Percentiles rank a stretch among this genome's conserved stretches.
Evolutionary conservation across 768 basidiomycete genomes (phyloP).

Genomic region (Ramaria sp.): DNA sequence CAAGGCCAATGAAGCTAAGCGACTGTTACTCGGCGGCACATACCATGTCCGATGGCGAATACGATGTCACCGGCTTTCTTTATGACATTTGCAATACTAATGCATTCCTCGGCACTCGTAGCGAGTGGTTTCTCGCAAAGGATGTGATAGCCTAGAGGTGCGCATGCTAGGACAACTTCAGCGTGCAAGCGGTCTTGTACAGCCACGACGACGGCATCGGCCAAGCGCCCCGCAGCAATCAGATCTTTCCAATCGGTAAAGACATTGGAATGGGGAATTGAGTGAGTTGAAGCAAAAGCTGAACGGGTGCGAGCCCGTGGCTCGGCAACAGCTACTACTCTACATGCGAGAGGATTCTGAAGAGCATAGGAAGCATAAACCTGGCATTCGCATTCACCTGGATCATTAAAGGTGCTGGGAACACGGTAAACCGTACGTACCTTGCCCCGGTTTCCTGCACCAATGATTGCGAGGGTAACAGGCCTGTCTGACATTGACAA

Average conservation of each 20-base stretch:
- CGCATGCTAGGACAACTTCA: slow-evolving; percentile 65
- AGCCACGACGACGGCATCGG: slow-evolving; percentile 72
- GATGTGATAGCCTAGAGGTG: slow-evolving; percentile 76
- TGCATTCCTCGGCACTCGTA: slow-evolving; percentile 57
- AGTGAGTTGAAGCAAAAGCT: slow-evolving; percentile 44
- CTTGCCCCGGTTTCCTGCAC: slow-evolving; percentile 76
- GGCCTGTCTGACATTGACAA: slow-evolving; percentile 18
- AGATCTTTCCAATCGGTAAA: slow-evolving; percentile 69
- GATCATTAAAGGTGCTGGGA: neutral
- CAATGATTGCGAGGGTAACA: slow-evolving; percentile 67
- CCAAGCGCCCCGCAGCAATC: slow-evolving; percentile 59
- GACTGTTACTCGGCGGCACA: slow-evolving; percentile 11
- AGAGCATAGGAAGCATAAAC: slow-evolving; percentile 56
- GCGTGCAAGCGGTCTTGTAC: slow-evolving; percentile 76
- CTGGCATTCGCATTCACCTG: slow-evolving; percentile 22
- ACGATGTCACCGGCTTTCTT: slow-evolving; percentile 52
- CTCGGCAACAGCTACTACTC: slow-evolving; percentile 78
- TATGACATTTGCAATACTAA: slow-evolving; percentile 65
- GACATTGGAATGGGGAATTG: slow-evolving; percentile 55
- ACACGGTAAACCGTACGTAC: slow-evolving; percentile 25
- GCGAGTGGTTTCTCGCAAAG: slow-evolving; percentile 94
- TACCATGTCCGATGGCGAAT: slow-evolving; percentile 85
- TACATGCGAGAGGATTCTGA: slow-evolving; percentile 49
- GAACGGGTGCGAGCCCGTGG: slow-evolving; percentile 58
- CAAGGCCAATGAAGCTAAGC: neutral